Base-by-base conservation (phyloP, 768 basidiomycete genomes). In the Strobilomyces echinocephalus region DNA sequence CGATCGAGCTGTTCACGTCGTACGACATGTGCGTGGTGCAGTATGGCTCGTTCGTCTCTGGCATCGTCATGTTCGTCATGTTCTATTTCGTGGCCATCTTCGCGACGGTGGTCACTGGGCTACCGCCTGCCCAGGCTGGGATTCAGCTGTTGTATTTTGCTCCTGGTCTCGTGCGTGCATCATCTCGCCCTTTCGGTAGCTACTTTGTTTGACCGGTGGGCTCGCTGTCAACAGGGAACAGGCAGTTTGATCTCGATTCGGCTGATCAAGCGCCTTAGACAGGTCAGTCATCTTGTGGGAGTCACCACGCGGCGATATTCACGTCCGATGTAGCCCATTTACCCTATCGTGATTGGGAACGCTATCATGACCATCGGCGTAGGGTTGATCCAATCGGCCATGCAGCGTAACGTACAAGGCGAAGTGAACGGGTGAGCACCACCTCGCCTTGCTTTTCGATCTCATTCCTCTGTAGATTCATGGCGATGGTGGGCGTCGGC, bases 61-160 rank as follows among this genome's bases (percentile, higher is more conserved):
- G 79, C 8, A 74, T 80, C 62, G 70, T 81, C 53, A 74, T 75
- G 71, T 66, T 79, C 53, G 77, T 77, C 46, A 74, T 75, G 71
- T 79, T 80, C 63, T 81, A 81, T 60, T 80, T 81, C 55, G 69
- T 80, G 40, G 70, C 79, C 0, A 76, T 80, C 47, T 80, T 81
- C 64, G 73, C 77, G 64, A 73, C 72, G 20, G 68, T 78, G 60
- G 78, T 77, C n/a, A 64, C 65, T 26, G 75, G 74, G 7, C 61
- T 71, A 30, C 65, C 72, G 12, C 62, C 77, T n/a, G 62, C 66
- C 18, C 62, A 70, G 41, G 69, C 76, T 20, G 80, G 79, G 33
- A 65, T 73, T 26, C 78, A 80, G 59, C 55, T 80, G n/a, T 60
- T 80, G n/a, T 80, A 74, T 60, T 78, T 80, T 51, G 69, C 77